Percentiles rank a stretch among this genome's conserved stretches.
Conservation (phyloP, 306 rosid genomes). For the Leucaena leucocephala region DNA sequence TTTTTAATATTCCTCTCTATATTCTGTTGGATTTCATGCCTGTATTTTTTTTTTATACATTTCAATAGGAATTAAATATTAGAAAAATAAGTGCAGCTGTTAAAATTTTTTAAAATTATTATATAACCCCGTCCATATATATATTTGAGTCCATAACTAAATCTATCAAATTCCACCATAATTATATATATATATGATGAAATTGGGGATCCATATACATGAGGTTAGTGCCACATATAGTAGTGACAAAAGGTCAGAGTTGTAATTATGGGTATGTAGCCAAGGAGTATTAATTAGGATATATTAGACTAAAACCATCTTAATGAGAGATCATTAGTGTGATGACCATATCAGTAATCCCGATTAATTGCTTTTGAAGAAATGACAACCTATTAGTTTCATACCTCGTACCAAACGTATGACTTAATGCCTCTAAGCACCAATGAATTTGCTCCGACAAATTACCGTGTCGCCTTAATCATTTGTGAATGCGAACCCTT, state of each 20-base stretch:
- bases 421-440: neutral
- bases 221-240: neutral
- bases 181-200: neutral
- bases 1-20: too few species aligned
- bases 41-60: neutral
- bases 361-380: neutral
- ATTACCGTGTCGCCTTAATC: conserved; percentile 4
- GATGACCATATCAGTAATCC: neutral
- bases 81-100: neutral
- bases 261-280: conserved; percentile 8
- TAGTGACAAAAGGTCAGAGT: neutral
- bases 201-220: neutral
- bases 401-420: conserved; percentile 4
- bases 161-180: neutral
- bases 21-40: neutral
- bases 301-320: neutral
- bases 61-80: neutral
- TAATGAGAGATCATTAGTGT: neutral
- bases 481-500: neutral
- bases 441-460: conserved; percentile 23
- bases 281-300: neutral
- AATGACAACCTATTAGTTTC: neutral
- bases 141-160: neutral
- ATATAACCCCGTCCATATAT: neutral
- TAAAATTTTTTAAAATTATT: neutral